These are phyloP conservation scores for Epichloe uncinata DNA, from an alignment of 2,329 filamentous ascomycete species.

Conservation along the genomic window DNA sequence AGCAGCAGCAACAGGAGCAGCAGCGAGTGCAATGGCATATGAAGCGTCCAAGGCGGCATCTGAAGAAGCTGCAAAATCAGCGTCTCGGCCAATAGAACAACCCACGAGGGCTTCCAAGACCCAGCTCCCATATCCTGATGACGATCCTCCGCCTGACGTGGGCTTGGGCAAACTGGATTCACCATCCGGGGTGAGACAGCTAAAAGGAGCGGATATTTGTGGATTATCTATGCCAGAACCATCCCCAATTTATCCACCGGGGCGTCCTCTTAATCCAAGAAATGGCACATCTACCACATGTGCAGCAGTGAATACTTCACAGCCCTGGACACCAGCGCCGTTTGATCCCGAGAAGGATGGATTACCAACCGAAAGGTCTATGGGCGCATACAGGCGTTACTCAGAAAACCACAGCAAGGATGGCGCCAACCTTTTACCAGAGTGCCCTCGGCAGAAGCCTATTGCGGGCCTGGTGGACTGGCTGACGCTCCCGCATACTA, in stretches of 20 bases:
- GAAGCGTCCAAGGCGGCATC: neutral
- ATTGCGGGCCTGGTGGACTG: constrained; percentile 59
- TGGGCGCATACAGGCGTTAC: constrained; percentile 38
- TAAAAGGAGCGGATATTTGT: constrained; percentile 1
- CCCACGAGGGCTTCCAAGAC: constrained; percentile 9
- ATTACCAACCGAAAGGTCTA: constrained; percentile 22
- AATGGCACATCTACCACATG: constrained; percentile 1
- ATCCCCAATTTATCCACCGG: neutral
- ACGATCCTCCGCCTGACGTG: constrained; percentile 15
- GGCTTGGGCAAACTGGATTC: constrained; percentile 12
- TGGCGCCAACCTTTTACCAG: constrained; percentile 34
- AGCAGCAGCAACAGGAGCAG: constrained; percentile 13
- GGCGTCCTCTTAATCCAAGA: neutral
- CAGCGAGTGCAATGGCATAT: constrained; percentile 2
- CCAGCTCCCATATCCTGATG: constrained; percentile 26
- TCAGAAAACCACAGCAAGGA: constrained; percentile 28
- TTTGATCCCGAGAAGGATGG: constrained; percentile 29
- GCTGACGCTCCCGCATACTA: constrained; percentile 60
- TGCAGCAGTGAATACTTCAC: constrained; percentile 9
- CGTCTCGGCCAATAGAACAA: constrained; percentile 13
- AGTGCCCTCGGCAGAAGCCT: constrained; percentile 54
- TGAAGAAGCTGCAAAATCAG: neutral
- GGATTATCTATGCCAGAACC: constrained; percentile 14
- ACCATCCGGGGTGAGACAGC: neutral
- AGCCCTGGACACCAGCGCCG: constrained; percentile 31